phyloP scores from a whole-genome alignment of 106 monocot species.

The Iris macrosiphon region DNA sequence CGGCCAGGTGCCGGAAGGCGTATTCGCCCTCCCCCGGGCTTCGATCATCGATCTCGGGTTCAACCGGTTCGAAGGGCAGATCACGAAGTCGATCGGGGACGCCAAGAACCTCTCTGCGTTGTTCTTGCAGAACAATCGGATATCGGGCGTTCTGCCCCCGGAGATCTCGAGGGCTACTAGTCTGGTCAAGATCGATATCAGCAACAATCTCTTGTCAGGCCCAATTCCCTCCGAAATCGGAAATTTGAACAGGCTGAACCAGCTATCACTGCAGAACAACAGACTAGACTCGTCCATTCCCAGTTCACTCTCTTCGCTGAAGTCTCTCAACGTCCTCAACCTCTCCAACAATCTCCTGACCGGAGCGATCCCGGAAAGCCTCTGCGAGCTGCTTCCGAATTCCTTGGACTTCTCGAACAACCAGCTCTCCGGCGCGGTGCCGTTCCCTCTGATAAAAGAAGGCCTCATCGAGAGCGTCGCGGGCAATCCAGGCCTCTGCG shows the following conservation, averaged over 20 bases:
- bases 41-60: slow-evolving; percentile 75
- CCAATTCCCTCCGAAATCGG: slow-evolving; percentile 68
- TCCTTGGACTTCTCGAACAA: slow-evolving; percentile 94
- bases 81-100: slow-evolving; percentile 42
- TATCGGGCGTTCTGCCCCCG: slow-evolving; percentile 52
- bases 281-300: slow-evolving; percentile 67
- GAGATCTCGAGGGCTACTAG: slow-evolving; percentile 45
- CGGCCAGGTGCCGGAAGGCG: slow-evolving; percentile 42
- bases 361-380: slow-evolving; percentile 73
- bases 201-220: slow-evolving; percentile 68
- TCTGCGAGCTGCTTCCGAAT: slow-evolving; percentile 74
- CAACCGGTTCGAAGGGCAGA: slow-evolving; percentile 61
- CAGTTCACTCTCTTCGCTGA: slow-evolving; percentile 48
- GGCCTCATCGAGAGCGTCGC: slow-evolving; percentile 70
- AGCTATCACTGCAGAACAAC: slow-evolving; percentile 73
- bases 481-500: slow-evolving; percentile 69
- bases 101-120: slow-evolving; percentile 76
- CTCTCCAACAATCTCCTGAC: slow-evolving; percentile 80
- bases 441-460: slow-evolving; percentile 59
- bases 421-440: slow-evolving; percentile 69
- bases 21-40: slow-evolving; percentile 62
- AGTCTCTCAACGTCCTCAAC: slow-evolving; percentile 85
- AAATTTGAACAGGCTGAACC: slow-evolving; percentile 44
- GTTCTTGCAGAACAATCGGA: slow-evolving; percentile 59
- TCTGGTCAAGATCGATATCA: slow-evolving; percentile 83